phyloP scores from a whole-genome alignment of 176 grass and related monocot genomes.

The Raddia guianensis region DNA sequence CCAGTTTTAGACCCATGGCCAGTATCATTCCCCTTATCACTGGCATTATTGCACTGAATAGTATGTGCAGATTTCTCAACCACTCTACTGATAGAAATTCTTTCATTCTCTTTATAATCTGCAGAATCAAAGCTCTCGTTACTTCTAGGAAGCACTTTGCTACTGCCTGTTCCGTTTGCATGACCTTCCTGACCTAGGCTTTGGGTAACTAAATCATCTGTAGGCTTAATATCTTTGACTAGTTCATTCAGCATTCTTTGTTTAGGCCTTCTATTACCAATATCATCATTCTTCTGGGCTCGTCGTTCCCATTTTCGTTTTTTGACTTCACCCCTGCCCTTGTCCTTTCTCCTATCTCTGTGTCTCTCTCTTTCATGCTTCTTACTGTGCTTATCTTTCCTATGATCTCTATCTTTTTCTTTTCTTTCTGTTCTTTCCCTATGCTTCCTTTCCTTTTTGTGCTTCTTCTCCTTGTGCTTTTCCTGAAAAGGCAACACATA shows the following conservation, averaged over 20 bases:
- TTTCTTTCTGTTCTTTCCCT: slow-evolving; percentile 34
- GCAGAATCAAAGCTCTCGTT: slow-evolving; percentile 24
- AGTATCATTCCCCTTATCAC: slow-evolving; percentile 24
- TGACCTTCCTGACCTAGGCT: slow-evolving; percentile 33
- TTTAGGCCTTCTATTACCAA: slow-evolving; percentile 25
- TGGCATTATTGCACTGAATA: slow-evolving; percentile 25
- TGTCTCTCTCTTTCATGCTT: slow-evolving; percentile 46
- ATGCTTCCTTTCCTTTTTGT: slow-evolving; percentile 41
- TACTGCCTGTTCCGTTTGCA: slow-evolving; percentile 25
- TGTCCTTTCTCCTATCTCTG: slow-evolving; percentile 38
- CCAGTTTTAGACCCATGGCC: slow-evolving; percentile 30
- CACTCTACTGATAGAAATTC: slow-evolving; percentile 23
- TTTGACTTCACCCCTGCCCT: slow-evolving; percentile 34
- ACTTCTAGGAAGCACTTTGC: slow-evolving; percentile 27
- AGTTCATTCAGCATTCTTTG: slow-evolving; percentile 34
- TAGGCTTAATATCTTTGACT: slow-evolving; percentile 46
- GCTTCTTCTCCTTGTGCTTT: slow-evolving; percentile 52
- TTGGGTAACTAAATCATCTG: slow-evolving; percentile 34
- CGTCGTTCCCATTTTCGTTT: neutral
- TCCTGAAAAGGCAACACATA: slow-evolving; percentile 43
- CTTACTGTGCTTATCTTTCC: slow-evolving; percentile 45
- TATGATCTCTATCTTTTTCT: slow-evolving; percentile 40
- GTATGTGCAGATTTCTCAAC: slow-evolving; percentile 5
- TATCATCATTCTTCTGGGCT: slow-evolving; percentile 14
- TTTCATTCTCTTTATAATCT: slow-evolving; percentile 43